Evolutionary conservation across 345 rosid species (phyloP), one percentile per base, ranked within the genome.

Genomic region (Dipteronia dyeriana): DNA sequence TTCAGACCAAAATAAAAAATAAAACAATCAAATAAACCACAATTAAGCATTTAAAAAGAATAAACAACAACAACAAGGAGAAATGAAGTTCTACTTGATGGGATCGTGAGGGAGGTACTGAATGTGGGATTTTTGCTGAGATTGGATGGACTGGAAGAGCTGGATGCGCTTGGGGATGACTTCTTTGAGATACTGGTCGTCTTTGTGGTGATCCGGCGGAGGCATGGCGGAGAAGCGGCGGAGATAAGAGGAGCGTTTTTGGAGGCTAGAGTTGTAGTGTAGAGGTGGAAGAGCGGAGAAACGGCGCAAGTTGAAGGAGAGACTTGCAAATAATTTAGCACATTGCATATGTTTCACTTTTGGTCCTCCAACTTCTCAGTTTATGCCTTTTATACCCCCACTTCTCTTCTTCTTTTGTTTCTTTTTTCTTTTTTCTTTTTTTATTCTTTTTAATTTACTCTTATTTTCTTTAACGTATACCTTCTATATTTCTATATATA

Each of bases 111-210:
- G 85, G 3, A 87, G 83, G 59, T 94, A 89, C 73, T 85, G 84
- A 16, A 89, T 85, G 53, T 84, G 86, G 47, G 88, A 77, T 49
- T 84, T 85, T 70, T 90, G 98, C 76, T 85, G 74, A 1, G 95
- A 82, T 74, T 90, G 89, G 81, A 94, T 84, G 76, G 88, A 71
- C 87, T 90, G 86, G 80, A 95, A 95, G 74, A 91, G 84, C 60
- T 66, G 71, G 82, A 93, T 86, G 47, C 99, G 92, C 61, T 93
- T 91, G 11, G 90, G 86, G 56, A 95, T 88, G 4, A 86, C 91
- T 10, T 78, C 78, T 8, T 72, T 47, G n/a, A 93, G 91, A 82
- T 93, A 93, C 23, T 67, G 82, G 3, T 89, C 92, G 79, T 91
- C 94, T 74, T 87, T 93, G 19, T 84, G 80, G 43, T 83, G 84